Base-by-base conservation (phyloP, 805 yeast genomes). In the Myxozyma sirexii region DNA sequence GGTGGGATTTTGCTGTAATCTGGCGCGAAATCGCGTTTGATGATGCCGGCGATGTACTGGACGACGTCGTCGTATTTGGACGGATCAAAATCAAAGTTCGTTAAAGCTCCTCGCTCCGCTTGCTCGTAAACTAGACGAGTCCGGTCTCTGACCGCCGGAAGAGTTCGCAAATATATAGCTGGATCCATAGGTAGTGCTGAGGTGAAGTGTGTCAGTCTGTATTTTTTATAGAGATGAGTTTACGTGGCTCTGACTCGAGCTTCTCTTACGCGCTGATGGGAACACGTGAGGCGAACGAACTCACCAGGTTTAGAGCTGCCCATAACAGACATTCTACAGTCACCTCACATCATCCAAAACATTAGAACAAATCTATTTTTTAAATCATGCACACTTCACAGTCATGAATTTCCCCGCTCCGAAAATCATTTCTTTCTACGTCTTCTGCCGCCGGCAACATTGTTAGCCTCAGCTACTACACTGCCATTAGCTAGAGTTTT, bases 121-220 rank as follows among this genome's bases (percentile, higher is more conserved):
- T 78, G 72, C 6, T 72, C 62, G 60, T 76, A 76, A 31, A 84
- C 81, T 37, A 77, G 73, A 0, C 72, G 64, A 5, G 83, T 76
- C 21, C 83, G 79, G 56, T 79, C 84, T 63, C 88, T 76, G 2
- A 84, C 87, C 0, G 87, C 81, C 29, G 74, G 72, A 47, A 84
- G 81, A n/a, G 83, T 74, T 26, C 79, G 73, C 6, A 84, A 70
- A 56, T 81, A 80, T 21, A 37, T 42, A 7, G 42, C 62, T 12
- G 57, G 56, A 37, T 26, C 58, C 51, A 47, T 48, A 35, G 1
- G 12, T 10, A 7, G 33, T 29, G 33, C 10, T 29, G 33, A 7
- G 33, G 33, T 29, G 6, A 7, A 29, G 10, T 10, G 33, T 10
- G 33, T 29, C n/a, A n/a, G 33, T 29, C 6, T 29, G 33, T 29